These are phyloP conservation scores for Prinsepia uniflora DNA, from an alignment of 306 rosid genomes.

Conservation along the genomic window DNA sequence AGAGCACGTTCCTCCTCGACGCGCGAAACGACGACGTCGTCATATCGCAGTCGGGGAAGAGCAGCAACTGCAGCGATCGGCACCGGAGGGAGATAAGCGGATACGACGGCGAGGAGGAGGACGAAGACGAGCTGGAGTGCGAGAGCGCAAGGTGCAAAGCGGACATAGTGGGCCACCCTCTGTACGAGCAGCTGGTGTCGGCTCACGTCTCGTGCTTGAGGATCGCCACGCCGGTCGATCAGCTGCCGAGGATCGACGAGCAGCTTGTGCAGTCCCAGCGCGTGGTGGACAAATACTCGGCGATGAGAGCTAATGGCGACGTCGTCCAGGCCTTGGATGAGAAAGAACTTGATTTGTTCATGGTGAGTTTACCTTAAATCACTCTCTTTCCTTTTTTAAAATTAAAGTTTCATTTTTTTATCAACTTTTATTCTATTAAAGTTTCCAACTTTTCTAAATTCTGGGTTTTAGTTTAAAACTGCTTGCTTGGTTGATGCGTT, in stretches of 20 bases:
- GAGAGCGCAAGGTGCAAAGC: constrained; percentile 51
- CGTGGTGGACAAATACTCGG: constrained; percentile 61
- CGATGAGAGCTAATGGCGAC: constrained; percentile 22
- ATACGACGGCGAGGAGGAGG: constrained; percentile 18
- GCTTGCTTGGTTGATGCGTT: background rate
- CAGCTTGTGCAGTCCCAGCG: constrained; percentile 73
- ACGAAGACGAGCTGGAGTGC: constrained; percentile 19
- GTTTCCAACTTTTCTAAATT: background rate
- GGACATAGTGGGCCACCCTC: constrained; percentile 72
- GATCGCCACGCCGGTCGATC: constrained; percentile 93
- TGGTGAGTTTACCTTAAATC: constrained; percentile 31
- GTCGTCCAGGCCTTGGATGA: constrained; percentile 32
- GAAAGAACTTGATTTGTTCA: constrained; percentile 78
- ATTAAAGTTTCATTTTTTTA: background rate
- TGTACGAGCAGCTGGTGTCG: constrained; percentile 77
- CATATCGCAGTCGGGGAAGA: constrained; percentile 21
- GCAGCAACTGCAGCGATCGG: constrained; percentile 30
- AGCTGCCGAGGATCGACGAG: constrained; percentile 76
- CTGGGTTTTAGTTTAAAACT: background rate
- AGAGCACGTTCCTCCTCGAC: constrained; percentile 45
- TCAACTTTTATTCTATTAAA: background rate
- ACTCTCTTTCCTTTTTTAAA: background rate
- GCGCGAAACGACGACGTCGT: constrained; percentile 27
- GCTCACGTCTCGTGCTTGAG: constrained; percentile 87
- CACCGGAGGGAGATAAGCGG: constrained; percentile 13